Conservation (phyloP, 2,329 filamentous ascomycete genomes). For the Cladosporium colombiae region DNA sequence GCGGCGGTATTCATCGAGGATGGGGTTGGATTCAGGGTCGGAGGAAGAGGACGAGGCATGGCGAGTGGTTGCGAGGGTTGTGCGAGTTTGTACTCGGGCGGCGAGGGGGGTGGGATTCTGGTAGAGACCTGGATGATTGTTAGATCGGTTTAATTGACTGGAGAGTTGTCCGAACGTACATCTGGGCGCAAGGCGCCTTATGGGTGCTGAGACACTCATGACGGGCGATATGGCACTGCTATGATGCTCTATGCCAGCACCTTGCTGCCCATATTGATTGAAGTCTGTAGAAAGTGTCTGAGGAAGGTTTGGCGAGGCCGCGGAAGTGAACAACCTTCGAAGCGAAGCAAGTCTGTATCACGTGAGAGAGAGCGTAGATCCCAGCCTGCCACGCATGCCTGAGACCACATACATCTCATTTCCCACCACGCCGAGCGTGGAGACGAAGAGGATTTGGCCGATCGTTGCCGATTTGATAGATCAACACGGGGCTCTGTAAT, state of each 20-base stretch:
- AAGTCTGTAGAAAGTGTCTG: slow-evolving; percentile 14
- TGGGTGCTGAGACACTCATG: slow-evolving; percentile 68
- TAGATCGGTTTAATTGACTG: background rate
- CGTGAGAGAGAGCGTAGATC: no score
- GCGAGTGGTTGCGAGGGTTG: slow-evolving; percentile 18
- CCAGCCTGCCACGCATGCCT: background rate
- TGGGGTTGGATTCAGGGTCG: slow-evolving; percentile 48
- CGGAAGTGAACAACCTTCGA: background rate
- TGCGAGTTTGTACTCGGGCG: slow-evolving; percentile 18
- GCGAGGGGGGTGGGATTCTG: slow-evolving; percentile 22
- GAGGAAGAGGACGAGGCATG: slow-evolving; percentile 23
- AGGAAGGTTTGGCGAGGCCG: slow-evolving; percentile 6
- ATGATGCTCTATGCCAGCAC: background rate
- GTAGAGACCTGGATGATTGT: slow-evolving; percentile 26
- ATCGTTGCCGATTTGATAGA: slow-evolving; percentile 8
- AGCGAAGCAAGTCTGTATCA: background rate
- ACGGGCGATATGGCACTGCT: slow-evolving; percentile 19
- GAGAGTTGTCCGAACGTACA: slow-evolving; percentile 50
- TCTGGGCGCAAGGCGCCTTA: slow-evolving; percentile 60
- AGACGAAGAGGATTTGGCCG: slow-evolving; percentile 1
- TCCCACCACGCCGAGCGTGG: background rate
- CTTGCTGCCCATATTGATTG: slow-evolving; percentile 1
- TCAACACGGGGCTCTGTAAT: background rate
- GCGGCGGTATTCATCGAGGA: slow-evolving; percentile 61
- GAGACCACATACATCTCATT: background rate